Conservation (phyloP, 495 filamentous ascomycete genomes). For the Recurvomyces mirabilis region DNA sequence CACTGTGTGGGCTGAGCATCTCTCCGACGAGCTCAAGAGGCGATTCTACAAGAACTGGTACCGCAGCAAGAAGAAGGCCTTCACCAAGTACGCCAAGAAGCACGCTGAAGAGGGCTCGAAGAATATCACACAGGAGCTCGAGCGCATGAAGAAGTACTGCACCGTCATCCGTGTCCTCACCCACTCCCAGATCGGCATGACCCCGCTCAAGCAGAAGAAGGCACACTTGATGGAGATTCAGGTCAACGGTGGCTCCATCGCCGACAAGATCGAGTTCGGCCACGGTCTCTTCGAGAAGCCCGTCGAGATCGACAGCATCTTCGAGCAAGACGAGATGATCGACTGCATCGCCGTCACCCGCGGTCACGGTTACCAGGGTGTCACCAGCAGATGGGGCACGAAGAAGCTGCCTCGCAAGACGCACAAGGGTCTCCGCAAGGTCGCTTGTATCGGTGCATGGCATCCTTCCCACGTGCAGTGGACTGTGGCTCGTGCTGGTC, state of each 20-base stretch:
- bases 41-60: conserved; percentile 99
- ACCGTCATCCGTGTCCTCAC: conserved; percentile 97
- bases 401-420: conserved; percentile 99
- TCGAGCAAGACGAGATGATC: conserved; percentile 99
- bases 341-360: conserved; percentile 99
- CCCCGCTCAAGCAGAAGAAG: conserved; percentile 99
- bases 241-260: conserved; percentile 90
- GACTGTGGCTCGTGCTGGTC: conserved; percentile 99
- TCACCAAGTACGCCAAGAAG: conserved; percentile 99
- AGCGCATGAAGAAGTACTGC: conserved; percentile 99
- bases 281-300: conserved; percentile 96
- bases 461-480: conserved; percentile 99
- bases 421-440: conserved; percentile 99
- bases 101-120: conserved; percentile 83
- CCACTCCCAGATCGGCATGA: conserved; percentile 99
- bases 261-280: conserved; percentile 94
- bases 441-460: conserved; percentile 99
- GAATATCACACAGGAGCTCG: conserved; percentile 88
- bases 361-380: conserved; percentile 96
- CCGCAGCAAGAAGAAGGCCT: conserved; percentile 99
- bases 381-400: conserved; percentile 96
- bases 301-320: conserved; percentile 82
- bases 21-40: conserved; percentile 95
- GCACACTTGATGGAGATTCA: conserved; percentile 99
- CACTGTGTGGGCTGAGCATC: conserved; percentile 98